Percentiles rank a stretch among this genome's conserved stretches.
Conservation (phyloP, 2,329 filamentous ascomycete genomes). For the Penicillium palitans region DNA sequence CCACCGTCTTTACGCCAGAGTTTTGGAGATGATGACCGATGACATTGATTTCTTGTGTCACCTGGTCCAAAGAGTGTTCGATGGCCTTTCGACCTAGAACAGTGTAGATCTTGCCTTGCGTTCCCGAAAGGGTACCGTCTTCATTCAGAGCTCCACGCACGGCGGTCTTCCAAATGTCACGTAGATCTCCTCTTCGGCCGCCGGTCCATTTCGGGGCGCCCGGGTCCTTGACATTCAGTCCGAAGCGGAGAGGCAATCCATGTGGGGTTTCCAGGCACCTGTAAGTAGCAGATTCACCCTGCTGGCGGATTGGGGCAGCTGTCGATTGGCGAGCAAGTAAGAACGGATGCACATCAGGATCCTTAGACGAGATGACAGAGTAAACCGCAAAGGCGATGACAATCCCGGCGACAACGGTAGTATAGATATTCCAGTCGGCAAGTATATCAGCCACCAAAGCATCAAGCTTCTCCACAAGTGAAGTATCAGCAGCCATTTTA, state of each 20-base stretch:
- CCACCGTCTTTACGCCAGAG: conserved; percentile 70
- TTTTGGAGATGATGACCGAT: conserved; percentile 77
- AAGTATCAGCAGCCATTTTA: conserved; percentile 48
- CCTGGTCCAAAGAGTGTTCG: conserved; percentile 69
- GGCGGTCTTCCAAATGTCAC: conserved; percentile 83
- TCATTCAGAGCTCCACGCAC: conserved; percentile 64
- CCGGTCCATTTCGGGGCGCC: conserved; percentile 78
- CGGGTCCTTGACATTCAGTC: conserved; percentile 78
- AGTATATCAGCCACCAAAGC: conserved; percentile 67
- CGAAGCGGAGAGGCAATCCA: conserved; percentile 74
- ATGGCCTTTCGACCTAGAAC: conserved; percentile 73
- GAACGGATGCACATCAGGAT: conserved; percentile 90
- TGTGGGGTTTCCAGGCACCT: conserved; percentile 81
- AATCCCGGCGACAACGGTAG: conserved; percentile 67
- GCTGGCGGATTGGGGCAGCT: conserved; percentile 74
- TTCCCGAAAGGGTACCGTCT: conserved; percentile 60
- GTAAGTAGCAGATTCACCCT: conserved; percentile 82
- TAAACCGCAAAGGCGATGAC: conserved; percentile 70
- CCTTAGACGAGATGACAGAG: conserved; percentile 67
- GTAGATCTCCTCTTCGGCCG: conserved; percentile 83
- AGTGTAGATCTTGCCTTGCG: conserved; percentile 71
- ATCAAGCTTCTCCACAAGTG: conserved; percentile 68
- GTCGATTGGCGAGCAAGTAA: conserved; percentile 82
- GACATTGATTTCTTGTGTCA: conserved; percentile 83
- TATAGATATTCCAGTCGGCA: conserved; percentile 78